These are phyloP conservation scores for Bruguiera hainesii DNA, from an alignment of 441 rosid species.

Conservation along the genomic window DNA sequence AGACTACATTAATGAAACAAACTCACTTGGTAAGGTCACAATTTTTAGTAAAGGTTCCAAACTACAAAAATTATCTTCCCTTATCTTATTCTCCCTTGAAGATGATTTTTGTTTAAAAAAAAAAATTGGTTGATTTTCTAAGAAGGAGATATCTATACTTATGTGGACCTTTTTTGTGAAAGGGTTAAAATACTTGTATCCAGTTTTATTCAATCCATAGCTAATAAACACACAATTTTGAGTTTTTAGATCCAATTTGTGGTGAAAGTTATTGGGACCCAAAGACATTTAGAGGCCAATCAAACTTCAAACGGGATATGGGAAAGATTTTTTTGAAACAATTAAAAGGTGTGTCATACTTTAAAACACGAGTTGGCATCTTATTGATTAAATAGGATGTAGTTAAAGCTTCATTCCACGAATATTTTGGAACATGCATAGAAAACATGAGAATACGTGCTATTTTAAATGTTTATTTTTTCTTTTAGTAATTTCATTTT, in stretches of 20 bases:
- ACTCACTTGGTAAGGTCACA: no score
- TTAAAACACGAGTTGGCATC: neutral
- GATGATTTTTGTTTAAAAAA: no score
- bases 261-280: neutral
- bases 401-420: no score
- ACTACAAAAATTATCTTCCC: no score
- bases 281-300: neutral
- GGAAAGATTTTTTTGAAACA: neutral
- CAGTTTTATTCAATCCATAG: neutral
- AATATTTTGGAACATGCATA: no score
- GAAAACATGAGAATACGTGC: no score
- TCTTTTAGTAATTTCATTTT: neutral
- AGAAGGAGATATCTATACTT: no score
- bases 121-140: no score
- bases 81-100: no score
- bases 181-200: neutral
- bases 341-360: neutral
- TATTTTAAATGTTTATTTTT: neutral
- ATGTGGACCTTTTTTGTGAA: neutral
- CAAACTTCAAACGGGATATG: neutral
- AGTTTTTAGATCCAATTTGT: neutral
- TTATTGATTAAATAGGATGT: no score
- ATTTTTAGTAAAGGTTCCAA: no score
- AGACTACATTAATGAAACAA: no score
- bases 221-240: constrained; percentile 1